A percentile compares a stretch with the other conserved stretches of the same genome.
phyloP scores from a whole-genome alignment of 1,139 yeast genomes.

The Blastobotrys aristatus region DNA sequence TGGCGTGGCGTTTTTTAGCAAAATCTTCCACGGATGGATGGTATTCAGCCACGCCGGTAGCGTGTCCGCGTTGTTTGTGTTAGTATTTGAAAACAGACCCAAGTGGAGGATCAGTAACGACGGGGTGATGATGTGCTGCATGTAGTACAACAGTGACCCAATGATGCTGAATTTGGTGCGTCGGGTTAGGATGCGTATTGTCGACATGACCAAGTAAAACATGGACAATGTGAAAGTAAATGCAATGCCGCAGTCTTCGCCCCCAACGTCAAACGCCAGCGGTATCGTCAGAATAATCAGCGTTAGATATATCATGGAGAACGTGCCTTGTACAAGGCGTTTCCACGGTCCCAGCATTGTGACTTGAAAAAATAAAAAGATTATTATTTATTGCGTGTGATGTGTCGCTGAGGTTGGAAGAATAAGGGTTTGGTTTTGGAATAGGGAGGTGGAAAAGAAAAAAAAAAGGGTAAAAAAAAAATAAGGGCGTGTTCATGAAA shows the following conservation, averaged over 20 bases:
- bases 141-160: slow-evolving; percentile 60
- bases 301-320: slow-evolving; percentile 39
- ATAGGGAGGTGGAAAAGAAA: too few relatives aligned
- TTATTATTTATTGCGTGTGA: too few relatives aligned
- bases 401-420: too few relatives aligned
- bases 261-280: slow-evolving; percentile 93
- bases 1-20: slow-evolving; percentile 78
- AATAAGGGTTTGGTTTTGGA: too few relatives aligned
- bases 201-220: slow-evolving; percentile 66
- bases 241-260: slow-evolving; percentile 72
- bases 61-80: slow-evolving; percentile 14
- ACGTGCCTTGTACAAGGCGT: slow-evolving; percentile 25
- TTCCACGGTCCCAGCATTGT: slow-evolving; percentile 12
- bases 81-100: slow-evolving; percentile 44
- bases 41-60: slow-evolving; percentile 34
- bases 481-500: not conserved
- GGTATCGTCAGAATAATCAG: slow-evolving; percentile 82
- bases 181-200: slow-evolving; percentile 55
- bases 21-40: slow-evolving; percentile 60
- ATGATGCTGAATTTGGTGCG: slow-evolving; percentile 45
- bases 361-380: too few relatives aligned
- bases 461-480: too few relatives aligned
- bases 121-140: slow-evolving; percentile 81
- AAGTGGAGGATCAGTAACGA: slow-evolving; percentile 71
- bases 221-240: slow-evolving; percentile 71